phyloP scores from a whole-genome alignment of 1,284 basidiomycete species.

The Fomitopsis pinicola region DNA sequence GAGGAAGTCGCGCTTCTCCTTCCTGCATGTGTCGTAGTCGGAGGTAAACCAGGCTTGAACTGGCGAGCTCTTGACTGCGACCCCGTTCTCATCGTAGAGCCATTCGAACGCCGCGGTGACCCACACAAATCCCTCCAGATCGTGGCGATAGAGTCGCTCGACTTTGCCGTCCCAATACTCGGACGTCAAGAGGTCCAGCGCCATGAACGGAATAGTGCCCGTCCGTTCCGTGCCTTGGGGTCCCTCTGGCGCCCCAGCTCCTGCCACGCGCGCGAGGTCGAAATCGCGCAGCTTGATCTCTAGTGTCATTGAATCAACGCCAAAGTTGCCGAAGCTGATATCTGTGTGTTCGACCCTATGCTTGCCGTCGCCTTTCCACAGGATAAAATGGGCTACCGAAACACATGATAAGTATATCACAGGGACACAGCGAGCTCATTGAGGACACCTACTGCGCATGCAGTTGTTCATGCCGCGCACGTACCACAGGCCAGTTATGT shows the following conservation, averaged over 20 bases:
- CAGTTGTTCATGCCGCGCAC: neutral
- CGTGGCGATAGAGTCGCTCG: conserved; percentile 1
- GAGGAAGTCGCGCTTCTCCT: too few relatives aligned
- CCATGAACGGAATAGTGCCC: conserved; percentile 7
- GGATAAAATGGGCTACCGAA: neutral
- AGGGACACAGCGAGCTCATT: neutral
- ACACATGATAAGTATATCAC: neutral
- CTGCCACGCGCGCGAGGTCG: neutral
- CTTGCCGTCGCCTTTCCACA: neutral
- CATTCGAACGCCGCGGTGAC: neutral
- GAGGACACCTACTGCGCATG: neutral
- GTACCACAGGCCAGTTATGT: neutral
- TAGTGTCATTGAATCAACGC: neutral
- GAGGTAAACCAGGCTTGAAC: neutral
- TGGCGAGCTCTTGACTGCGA: neutral
- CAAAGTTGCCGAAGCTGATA: neutral
- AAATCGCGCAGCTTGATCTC: neutral
- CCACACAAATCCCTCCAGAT: conserved; percentile 3
- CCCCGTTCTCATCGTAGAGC: neutral
- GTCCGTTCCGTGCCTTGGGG: neutral
- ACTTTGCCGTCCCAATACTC: neutral
- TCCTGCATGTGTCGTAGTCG: neutral
- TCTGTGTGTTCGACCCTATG: neutral
- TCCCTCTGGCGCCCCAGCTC: too few relatives aligned
- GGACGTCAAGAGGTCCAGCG: conserved; percentile 1